Evolutionary conservation across 2,329 filamentous ascomycete genomes (phyloP), one percentile per base, ranked within the genome.

Genomic region (Alternaria postmessia): DNA sequence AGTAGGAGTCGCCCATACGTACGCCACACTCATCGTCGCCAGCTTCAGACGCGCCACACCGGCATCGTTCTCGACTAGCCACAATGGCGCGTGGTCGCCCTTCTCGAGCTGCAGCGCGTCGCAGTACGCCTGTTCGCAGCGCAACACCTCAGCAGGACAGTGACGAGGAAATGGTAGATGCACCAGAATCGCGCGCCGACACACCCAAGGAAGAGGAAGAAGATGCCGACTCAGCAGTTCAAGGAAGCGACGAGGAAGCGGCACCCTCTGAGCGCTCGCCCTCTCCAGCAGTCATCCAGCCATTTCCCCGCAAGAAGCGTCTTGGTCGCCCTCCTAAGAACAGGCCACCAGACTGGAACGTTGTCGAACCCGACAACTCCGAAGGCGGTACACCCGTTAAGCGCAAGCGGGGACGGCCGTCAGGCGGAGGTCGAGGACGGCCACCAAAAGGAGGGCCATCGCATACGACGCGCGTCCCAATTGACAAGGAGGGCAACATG

Each of bases 401-500:
- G 68, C 80, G 84, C 61, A 80, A 81, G 63, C 75, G 83, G 63
- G 83, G 84, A 22, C 76, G 84, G 20, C 84, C 83, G 11, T 79
- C 82, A 30, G 80, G 80, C 34, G 77, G 83, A 56, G 88, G 88
- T 20, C 93, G 93, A 88, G 87, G 92, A 82, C 78, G 92, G 81
- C 69, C 89, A 81, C 69, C 89, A 81, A 89, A 91, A 57, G 89
- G 89, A 39, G 87, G 89, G 5, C 87, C 89, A 14, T 89, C 90
- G 39, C 92, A 94, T 72, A 89, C 92, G 49, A 92, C 89, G 1
- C 88, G 93, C 73, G 91, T 96, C 62, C 89, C 93, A 5, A 90
- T 97, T 61, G 95, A 98, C 79, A 96, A 96, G 74, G 93, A 97
- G 72, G 95, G 95, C 52, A 97, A 93, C 59, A 89, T 93, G 80